Base-by-base conservation (phyloP, 1,284 basidiomycete genomes). In the Pseudozyma flocculosa region DNA sequence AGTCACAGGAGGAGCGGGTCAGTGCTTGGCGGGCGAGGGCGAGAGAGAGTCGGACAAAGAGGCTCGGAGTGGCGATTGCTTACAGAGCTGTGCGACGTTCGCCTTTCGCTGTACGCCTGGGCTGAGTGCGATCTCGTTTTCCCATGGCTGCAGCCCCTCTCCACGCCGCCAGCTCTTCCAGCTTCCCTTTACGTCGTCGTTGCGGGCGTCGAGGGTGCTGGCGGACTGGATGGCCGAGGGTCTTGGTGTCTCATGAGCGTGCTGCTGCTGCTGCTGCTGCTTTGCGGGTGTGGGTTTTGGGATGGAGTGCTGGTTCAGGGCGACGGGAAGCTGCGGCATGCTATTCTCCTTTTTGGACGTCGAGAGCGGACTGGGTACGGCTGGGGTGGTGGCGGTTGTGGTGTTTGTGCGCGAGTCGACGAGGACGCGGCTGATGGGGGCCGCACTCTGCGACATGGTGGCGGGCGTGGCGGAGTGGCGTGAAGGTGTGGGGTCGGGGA, bases 31-130 rank as follows among this genome's bases (percentile, higher is more conserved):
- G 34, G n/a, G n/a, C n/a, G n/a, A n/a, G n/a, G n/a, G n/a, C n/a
- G n/a, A n/a, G n/a, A n/a, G n/a, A n/a, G n/a, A n/a, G n/a, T n/a
- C n/a, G n/a, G n/a, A n/a, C n/a, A n/a, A n/a, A n/a, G n/a, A n/a
- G n/a, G n/a, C n/a, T n/a, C 19, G 19, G n/a, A 7, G 11, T 9
- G 9, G 13, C 17, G 9, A 39, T 30, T 17, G 57, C 55, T 49
- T 39, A 58, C 55, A 78, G 48, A 78, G 69, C 50, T 78, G 75
- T 0, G 75, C 75, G 23, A 78, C 68, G 40, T 73, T 73, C 41
- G 75, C 75, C 43, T 78, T 78, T 39, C 75, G 65, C 46, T 70
- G 60, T 21, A 74, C 74, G 34, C 74, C 73, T 18, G 62, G 71
- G 49, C 50, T 58, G 42, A 68, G 59, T 10, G 72, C 59, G 22